Percentiles rank a stretch among this genome's conserved stretches.
Conservation (phyloP, 2,329 filamentous ascomycete species). For the Cercospora beticola region DNA sequence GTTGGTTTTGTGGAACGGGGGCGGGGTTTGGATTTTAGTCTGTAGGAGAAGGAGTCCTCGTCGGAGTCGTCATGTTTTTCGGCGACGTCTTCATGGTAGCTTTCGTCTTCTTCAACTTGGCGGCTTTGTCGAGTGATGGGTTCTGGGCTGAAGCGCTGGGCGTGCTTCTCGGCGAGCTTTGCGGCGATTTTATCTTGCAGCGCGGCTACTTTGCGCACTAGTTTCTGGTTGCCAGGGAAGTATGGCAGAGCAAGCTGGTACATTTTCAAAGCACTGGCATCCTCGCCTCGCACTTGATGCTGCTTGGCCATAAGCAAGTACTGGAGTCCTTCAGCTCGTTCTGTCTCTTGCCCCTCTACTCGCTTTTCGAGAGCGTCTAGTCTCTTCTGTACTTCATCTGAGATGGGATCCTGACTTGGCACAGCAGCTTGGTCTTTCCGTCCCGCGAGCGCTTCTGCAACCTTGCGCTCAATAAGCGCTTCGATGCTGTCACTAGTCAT, state of each 20-base stretch:
- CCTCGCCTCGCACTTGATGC: slow-evolving; percentile 79
- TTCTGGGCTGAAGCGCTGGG: slow-evolving; percentile 12
- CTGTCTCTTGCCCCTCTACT: slow-evolving; percentile 70
- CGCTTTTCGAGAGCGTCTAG: slow-evolving; percentile 82
- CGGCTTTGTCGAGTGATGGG: not conserved
- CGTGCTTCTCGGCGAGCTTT: slow-evolving; percentile 38
- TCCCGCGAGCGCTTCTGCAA: slow-evolving; percentile 84
- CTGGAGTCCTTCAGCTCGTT: slow-evolving; percentile 79
- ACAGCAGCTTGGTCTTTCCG: slow-evolving; percentile 50
- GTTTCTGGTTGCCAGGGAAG: slow-evolving; percentile 82
- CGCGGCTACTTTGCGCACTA: slow-evolving; percentile 56
- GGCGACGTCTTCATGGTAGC: slow-evolving; percentile 44
- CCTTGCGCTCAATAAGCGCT: slow-evolving; percentile 87
- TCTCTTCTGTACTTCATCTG: slow-evolving; percentile 74
- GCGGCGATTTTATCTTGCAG: slow-evolving; percentile 53
- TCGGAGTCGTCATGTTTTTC: slow-evolving; percentile 43
- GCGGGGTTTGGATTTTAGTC: slow-evolving; percentile 42
- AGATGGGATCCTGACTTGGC: slow-evolving; percentile 47
- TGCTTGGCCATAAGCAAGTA: slow-evolving; percentile 89
- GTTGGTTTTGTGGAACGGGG: slow-evolving; percentile 21
- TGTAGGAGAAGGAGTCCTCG: slow-evolving; percentile 41
- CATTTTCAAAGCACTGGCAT: slow-evolving; percentile 75
- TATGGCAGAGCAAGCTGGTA: slow-evolving; percentile 81
- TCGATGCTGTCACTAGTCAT: slow-evolving; percentile 71
- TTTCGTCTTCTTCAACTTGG: slow-evolving; percentile 42